Conservation (phyloP, 805 yeast genomes). For the Lachancea mirantina region DNA sequence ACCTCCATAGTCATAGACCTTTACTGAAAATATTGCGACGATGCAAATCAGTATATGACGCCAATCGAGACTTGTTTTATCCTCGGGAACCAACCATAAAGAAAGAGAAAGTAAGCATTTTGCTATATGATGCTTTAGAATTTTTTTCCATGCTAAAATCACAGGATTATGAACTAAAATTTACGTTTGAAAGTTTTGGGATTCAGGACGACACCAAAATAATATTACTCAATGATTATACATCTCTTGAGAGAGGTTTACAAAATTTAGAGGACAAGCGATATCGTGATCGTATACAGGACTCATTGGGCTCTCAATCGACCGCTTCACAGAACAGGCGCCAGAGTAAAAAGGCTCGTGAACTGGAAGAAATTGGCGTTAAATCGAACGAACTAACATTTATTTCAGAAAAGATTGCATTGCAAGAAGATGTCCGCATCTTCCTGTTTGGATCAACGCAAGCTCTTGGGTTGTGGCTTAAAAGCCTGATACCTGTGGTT, state of each 20-base stretch:
- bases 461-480: slow-evolving; percentile 47
- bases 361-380: slow-evolving; percentile 10
- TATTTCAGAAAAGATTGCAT: slow-evolving; percentile 6
- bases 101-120: slow-evolving; percentile 38
- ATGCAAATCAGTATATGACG: slow-evolving; percentile 43
- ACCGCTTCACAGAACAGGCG: slow-evolving; percentile 5
- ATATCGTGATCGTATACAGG: slow-evolving; percentile 35
- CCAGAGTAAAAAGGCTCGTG: slow-evolving; percentile 7
- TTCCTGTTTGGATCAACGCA: slow-evolving; percentile 30
- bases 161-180: slow-evolving; percentile 20
- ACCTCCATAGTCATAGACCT: slow-evolving; percentile 31
- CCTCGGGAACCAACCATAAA: slow-evolving; percentile 40
- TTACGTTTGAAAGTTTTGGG: slow-evolving; percentile 19
- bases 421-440: slow-evolving; percentile 9
- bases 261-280: slow-evolving; percentile 39
- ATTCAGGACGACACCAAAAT: slow-evolving; percentile 31
- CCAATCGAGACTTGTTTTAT: slow-evolving; percentile 42
- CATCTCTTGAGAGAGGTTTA: slow-evolving; percentile 39
- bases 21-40: slow-evolving; percentile 46
- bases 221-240: slow-evolving; percentile 43
- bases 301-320: slow-evolving; percentile 17
- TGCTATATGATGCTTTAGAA: slow-evolving; percentile 42
- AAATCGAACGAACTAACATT: slow-evolving; percentile 8
- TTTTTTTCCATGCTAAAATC: slow-evolving; percentile 32
- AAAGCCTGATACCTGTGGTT: slow-evolving; percentile 50